Evolutionary conservation across 371 early-diverging fungal genomes (phyloP).

Genomic region (Rhizopus stolonifer): DNA sequence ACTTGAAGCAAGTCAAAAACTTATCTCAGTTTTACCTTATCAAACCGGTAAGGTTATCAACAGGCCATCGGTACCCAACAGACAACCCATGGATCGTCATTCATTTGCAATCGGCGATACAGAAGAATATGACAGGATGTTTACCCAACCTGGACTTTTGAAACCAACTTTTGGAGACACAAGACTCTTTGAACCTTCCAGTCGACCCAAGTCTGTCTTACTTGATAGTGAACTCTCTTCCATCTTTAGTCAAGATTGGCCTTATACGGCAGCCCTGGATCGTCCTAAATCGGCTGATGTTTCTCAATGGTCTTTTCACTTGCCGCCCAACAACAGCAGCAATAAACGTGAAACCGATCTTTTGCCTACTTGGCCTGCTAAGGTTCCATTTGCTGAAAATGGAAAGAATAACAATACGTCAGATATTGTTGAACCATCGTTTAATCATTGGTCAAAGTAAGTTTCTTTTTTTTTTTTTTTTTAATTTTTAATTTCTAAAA

Average conservation of each 20-base stretch:
- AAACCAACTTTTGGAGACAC: background rate
- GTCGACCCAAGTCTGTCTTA: constrained; percentile 49
- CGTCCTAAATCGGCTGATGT: constrained; percentile 65
- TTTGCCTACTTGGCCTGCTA: background rate
- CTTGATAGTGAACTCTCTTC: constrained; percentile 48
- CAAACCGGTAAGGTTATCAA: constrained; percentile 51
- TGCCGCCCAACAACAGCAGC: constrained; percentile 12
- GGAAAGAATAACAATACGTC: no score
- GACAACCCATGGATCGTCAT: constrained; percentile 65
- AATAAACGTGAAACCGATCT: constrained; percentile 15
- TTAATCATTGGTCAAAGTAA: background rate
- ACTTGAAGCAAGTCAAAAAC: constrained; percentile 56
- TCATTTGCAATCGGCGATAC: constrained; percentile 63
- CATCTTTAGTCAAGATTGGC: constrained; percentile 39
- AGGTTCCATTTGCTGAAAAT: background rate
- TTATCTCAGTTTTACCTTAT: constrained; percentile 54
- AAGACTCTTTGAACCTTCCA: constrained; percentile 5
- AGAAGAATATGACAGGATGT: constrained; percentile 48
- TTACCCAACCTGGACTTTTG: constrained; percentile 24
- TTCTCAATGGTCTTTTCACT: constrained; percentile 58
- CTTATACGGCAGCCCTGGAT: constrained; percentile 10
- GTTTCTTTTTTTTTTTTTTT: background rate
- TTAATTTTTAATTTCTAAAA: no score
- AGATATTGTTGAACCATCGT: no score
- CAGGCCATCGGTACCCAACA: constrained; percentile 25